phyloP scores from a whole-genome alignment of 2,329 filamentous ascomycete species.

The Zymoseptoria ardabiliae region DNA sequence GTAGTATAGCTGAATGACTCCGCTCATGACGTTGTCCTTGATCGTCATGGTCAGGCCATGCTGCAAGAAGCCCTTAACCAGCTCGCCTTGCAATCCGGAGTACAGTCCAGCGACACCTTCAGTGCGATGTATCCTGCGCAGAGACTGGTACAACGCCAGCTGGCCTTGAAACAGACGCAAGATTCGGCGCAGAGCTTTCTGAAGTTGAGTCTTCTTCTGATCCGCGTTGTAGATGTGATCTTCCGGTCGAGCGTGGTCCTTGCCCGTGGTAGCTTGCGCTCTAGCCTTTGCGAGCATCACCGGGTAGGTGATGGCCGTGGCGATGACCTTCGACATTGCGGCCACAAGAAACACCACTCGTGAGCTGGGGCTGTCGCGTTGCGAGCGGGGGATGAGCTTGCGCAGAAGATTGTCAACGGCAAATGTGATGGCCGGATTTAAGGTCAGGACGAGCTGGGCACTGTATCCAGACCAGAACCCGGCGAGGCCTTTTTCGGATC shows the following conservation, averaged over 20 bases:
- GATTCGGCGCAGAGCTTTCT: slow-evolving; percentile 10
- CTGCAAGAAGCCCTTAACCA: slow-evolving; percentile 75
- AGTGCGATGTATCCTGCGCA: slow-evolving; percentile 26
- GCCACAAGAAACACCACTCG: slow-evolving; percentile 58
- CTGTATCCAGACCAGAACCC: slow-evolving; percentile 89
- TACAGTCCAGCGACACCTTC: slow-evolving; percentile 68
- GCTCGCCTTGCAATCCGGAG: slow-evolving; percentile 65
- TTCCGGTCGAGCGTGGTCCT: slow-evolving; percentile 10
- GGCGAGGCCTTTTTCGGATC: slow-evolving; percentile 58
- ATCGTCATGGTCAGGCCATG: slow-evolving; percentile 83
- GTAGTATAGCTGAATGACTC: slow-evolving; percentile 67
- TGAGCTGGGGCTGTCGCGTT: slow-evolving; percentile 47
- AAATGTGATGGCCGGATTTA: slow-evolving; percentile 83
- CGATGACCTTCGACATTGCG: slow-evolving; percentile 69
- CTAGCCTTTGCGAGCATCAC: slow-evolving; percentile 79
- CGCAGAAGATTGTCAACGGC: slow-evolving; percentile 69
- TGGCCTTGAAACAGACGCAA: slow-evolving; percentile 23
- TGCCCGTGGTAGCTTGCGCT: slow-evolving; percentile 53
- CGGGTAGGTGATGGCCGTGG: slow-evolving; percentile 73
- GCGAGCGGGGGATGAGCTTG: slow-evolving; percentile 49
- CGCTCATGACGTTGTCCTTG: slow-evolving; percentile 68
- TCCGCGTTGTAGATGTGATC: slow-evolving; percentile 17
- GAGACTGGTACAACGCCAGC: slow-evolving; percentile 23
- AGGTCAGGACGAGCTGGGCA: slow-evolving; percentile 67
- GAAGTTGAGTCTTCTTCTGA: slow-evolving; percentile 7